A percentile compares a stretch with the other conserved stretches of the same genome.
Conservation (phyloP, 495 filamentous ascomycete species). For the Talaromyces wortmannii region DNA sequence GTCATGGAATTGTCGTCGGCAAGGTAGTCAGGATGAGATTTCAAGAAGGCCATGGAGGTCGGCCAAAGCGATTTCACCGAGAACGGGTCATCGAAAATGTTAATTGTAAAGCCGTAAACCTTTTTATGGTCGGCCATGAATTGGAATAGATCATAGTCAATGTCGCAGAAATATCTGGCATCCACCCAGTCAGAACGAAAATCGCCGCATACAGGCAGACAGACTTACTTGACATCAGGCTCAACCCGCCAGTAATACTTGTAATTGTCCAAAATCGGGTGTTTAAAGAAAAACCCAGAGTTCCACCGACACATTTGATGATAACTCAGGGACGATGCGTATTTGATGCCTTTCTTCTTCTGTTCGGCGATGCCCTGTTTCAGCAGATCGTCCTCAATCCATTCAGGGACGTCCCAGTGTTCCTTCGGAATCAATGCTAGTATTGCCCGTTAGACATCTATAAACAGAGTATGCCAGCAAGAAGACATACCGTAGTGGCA, state of each 20-base stretch:
- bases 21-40: constrained; percentile 74
- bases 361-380: constrained; percentile 75
- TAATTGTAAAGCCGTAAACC: constrained; percentile 98
- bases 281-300: constrained; percentile 93
- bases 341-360: constrained; percentile 79
- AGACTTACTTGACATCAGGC: constrained; percentile 71
- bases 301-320: constrained; percentile 99
- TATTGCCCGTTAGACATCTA: constrained; percentile 8
- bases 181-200: background rate
- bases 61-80: constrained; percentile 89
- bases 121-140: constrained; percentile 97
- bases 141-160: constrained; percentile 98
- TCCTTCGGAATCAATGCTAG: constrained; percentile 81
- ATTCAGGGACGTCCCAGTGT: constrained; percentile 87
- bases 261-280: constrained; percentile 73
- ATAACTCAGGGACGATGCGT: constrained; percentile 80
- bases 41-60: constrained; percentile 81
- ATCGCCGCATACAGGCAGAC: background rate
- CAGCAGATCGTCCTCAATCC: constrained; percentile 87
- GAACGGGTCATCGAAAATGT: constrained; percentile 85
- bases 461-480: background rate
- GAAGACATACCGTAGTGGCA: constrained; percentile 63
- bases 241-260: constrained; percentile 99
- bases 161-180: constrained; percentile 85
- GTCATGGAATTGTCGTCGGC: constrained; percentile 75